Base-by-base conservation (phyloP, 108 stramenopile genomes). In the Stephanodiscus minutulus region DNA sequence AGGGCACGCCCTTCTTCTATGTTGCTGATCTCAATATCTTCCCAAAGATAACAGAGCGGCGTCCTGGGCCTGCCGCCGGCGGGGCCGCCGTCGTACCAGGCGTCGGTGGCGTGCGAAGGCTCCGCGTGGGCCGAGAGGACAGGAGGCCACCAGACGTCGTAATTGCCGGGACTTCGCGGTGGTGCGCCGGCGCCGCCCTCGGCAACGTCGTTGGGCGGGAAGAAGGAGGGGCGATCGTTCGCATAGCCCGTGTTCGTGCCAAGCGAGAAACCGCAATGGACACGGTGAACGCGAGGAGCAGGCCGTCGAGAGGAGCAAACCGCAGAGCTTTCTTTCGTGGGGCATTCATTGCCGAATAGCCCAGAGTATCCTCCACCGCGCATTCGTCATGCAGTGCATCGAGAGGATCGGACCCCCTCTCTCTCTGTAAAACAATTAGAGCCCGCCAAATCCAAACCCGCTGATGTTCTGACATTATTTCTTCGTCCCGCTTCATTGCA, bases 41-140 rank as follows among this genome's bases (percentile, higher is more conserved):
- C n/a, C n/a, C n/a, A n/a, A n/a, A n/a, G n/a, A n/a, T n/a, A n/a
- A n/a, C n/a, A n/a, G 25, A 81, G 73, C 20, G 80, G 80, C 15
- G 31, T 12, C 43, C 66, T 81, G 1, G 57, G 55, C 52, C 65
- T 70, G 18, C 52, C 49, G 0, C 17, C 33, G 46, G n/a, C n/a
- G n/a, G n/a, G n/a, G n/a, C 43, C 52, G 22, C n/a, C 25, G 54
- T 81, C 61, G 39, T 74, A 81, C 80, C 80, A 81, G 3, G 35
- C 33, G 29, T 81, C 65, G 46, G 57, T 55, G 62, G 73, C 68
- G 21, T 64, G 66, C 5, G 29, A 25, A 7, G 80, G 73, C 37
- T 81, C 80, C 27, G 41, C 53, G 56, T 74, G 74, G 5, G 66
- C 73, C 61, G 73, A 60, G 17, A 81, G 73, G 27, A 65, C 64